Evolutionary conservation across 1,284 basidiomycete genomes (phyloP).

Genomic region (Pseudozyma thailandica): DNA sequence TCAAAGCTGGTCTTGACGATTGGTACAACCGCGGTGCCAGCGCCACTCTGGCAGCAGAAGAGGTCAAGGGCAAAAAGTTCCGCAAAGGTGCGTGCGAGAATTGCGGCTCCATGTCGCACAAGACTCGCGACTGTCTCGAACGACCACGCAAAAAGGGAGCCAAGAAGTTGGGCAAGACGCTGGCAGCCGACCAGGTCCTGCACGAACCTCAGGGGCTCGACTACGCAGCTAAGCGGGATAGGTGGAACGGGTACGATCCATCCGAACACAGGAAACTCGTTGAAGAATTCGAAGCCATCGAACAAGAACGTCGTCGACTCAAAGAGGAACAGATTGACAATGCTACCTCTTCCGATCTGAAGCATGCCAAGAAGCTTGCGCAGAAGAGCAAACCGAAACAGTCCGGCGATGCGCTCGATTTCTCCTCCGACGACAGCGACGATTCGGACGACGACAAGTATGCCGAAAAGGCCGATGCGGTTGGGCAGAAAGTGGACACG

Average conservation of each 20-base stretch:
- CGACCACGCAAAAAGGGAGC: conserved; percentile 95
- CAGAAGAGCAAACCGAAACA: conserved; percentile 74
- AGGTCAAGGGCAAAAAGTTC: conserved; percentile 83
- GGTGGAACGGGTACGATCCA: conserved; percentile 98
- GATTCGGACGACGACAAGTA: conserved; percentile 72
- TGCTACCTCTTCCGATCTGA: conserved; percentile 73
- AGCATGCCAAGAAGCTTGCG: conserved; percentile 81
- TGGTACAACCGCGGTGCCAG: conserved; percentile 90
- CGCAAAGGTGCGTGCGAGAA: conserved; percentile 98
- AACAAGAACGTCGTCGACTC: conserved; percentile 86
- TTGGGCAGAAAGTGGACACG: conserved; percentile 96
- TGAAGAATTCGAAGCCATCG: conserved; percentile 88
- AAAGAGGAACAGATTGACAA: conserved; percentile 97
- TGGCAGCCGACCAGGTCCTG: conserved; percentile 88
- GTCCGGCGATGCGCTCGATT: conserved; percentile 68
- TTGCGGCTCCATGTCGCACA: conserved; percentile 95
- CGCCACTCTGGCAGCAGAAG: conserved; percentile 3
- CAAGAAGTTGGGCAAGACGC: conserved; percentile 89
- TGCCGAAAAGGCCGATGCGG: conserved; percentile 94
- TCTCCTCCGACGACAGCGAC: conserved; percentile 84
- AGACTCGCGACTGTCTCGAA: conserved; percentile 90
- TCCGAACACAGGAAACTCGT: conserved; percentile 85
- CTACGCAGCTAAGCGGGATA: conserved; percentile 94
- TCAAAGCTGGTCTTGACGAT: conserved; percentile 79
- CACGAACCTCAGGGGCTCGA: conserved; percentile 75